phyloP scores from a whole-genome alignment of 1,139 yeast species.

The Candida glucosophila region DNA sequence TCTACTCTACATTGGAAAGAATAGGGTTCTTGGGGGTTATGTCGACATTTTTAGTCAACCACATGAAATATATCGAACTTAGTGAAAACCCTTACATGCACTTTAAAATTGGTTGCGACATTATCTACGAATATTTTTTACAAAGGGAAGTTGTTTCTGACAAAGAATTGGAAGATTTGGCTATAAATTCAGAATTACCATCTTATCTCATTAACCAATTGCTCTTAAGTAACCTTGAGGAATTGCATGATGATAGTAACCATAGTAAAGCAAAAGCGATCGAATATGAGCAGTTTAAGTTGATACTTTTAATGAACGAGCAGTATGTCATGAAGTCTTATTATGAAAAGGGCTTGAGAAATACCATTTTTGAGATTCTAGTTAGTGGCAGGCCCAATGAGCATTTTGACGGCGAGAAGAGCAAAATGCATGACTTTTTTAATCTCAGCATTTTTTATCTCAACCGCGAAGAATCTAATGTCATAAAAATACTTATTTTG shows the following conservation, averaged over 20 bases:
- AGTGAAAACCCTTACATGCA: constrained; percentile 18
- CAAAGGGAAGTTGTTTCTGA: constrained; percentile 27
- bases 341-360: constrained; percentile 21
- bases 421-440: constrained; percentile 24
- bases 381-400: constrained; percentile 16
- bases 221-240: constrained; percentile 41
- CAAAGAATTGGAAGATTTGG: constrained; percentile 23
- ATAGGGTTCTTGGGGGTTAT: constrained; percentile 40
- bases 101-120: constrained; percentile 33
- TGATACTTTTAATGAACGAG: constrained; percentile 71
- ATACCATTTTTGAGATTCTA: constrained; percentile 42
- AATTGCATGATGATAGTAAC: constrained; percentile 17
- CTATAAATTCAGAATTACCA: constrained; percentile 19
- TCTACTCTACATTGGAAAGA: constrained; percentile 24
- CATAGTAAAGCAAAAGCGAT: constrained; percentile 48
- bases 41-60: constrained; percentile 26
- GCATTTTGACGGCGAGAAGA: constrained; percentile 8
- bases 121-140: constrained; percentile 35
- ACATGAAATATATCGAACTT: constrained; percentile 11
- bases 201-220: constrained; percentile 41
- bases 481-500: constrained; percentile 69
- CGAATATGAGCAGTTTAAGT: constrained; percentile 64
- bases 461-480: constrained; percentile 68
- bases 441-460: constrained; percentile 44
- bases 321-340: constrained; percentile 69